Evolutionary conservation across 345 rosid species (phyloP).

Genomic region (Lepidium sativum): DNA sequence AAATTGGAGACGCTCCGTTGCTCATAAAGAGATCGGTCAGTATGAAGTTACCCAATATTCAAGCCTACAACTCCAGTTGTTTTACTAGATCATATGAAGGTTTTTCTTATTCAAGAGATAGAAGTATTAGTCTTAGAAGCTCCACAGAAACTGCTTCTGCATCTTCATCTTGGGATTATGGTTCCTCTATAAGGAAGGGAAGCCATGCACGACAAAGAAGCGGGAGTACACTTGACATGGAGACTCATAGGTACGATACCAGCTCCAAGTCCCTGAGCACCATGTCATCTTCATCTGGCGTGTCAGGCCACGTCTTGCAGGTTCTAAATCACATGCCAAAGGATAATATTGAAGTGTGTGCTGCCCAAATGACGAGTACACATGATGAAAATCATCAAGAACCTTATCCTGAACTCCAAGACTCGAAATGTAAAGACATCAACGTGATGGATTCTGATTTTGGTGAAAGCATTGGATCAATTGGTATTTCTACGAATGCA

Average conservation of each 20-base stretch:
- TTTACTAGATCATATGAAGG: slow-evolving; percentile 59
- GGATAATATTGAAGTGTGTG: slow-evolving; percentile 30
- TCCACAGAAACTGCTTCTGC: slow-evolving; percentile 72
- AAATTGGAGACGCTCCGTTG: slow-evolving; percentile 55
- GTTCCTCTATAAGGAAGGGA: slow-evolving; percentile 58
- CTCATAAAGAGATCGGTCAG: slow-evolving; percentile 77
- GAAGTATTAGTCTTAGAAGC: slow-evolving; percentile 69
- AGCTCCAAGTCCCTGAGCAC: slow-evolving; percentile 51
- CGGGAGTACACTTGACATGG: slow-evolving; percentile 60
- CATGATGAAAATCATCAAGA: slow-evolving; percentile 32
- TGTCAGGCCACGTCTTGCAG: slow-evolving; percentile 42
- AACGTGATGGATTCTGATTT: slow-evolving; percentile 23
- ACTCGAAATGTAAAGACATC: slow-evolving; percentile 31
- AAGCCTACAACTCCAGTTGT: slow-evolving; percentile 56
- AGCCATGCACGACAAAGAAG: slow-evolving; percentile 62
- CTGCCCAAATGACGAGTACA: slow-evolving; percentile 25
- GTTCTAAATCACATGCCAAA: slow-evolving; percentile 41
- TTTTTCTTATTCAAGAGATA: slow-evolving; percentile 56
- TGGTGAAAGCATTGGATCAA: slow-evolving; percentile 27
- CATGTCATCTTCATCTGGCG: slow-evolving; percentile 48
- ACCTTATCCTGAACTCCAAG: slow-evolving; percentile 27
- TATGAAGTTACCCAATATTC: slow-evolving; percentile 58
- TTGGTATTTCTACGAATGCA: slow-evolving; percentile 32
- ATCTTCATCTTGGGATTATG: slow-evolving; percentile 74
- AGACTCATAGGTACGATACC: slow-evolving; percentile 48